These are phyloP conservation scores for Penicillium sp. DNA, from an alignment of 2,329 filamentous ascomycete species.

Conservation along the genomic window DNA sequence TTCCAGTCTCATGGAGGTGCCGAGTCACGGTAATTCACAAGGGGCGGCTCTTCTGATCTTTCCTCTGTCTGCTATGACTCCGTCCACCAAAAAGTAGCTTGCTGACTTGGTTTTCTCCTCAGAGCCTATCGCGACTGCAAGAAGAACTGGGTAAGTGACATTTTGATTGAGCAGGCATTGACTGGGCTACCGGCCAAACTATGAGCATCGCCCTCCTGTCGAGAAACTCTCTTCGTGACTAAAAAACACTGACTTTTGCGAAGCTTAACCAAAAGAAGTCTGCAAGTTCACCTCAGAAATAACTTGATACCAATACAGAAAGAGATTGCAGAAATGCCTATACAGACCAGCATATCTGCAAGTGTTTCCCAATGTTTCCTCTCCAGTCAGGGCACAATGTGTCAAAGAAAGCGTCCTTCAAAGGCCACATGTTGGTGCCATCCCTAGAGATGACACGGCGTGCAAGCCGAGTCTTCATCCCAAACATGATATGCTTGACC, in stretches of 20 bases:
- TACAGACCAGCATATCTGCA: too few relatives aligned
- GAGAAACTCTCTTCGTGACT: not conserved
- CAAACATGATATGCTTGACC: too few relatives aligned
- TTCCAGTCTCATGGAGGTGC: not conserved
- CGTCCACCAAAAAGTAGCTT: not conserved
- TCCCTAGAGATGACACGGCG: too few relatives aligned
- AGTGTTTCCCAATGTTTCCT: too few relatives aligned
- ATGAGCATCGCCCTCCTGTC: not conserved
- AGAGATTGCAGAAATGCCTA: not conserved
- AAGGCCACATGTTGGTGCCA: too few relatives aligned
- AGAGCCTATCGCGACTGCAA: conserved; percentile 94
- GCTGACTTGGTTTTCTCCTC: conserved; percentile 1
- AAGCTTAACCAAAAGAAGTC: conserved; percentile 30
- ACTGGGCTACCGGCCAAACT: too few relatives aligned
- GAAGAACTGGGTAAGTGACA: conserved; percentile 72
- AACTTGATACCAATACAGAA: not conserved
- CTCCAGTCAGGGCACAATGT: too few relatives aligned
- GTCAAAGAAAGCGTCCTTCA: too few relatives aligned
- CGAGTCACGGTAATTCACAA: not conserved
- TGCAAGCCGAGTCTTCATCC: too few relatives aligned
- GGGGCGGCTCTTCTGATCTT: too few relatives aligned
- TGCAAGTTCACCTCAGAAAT: conserved; percentile 3
- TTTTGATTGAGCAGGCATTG: not conserved
- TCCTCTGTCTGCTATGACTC: too few relatives aligned
- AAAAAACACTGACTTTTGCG: conserved; percentile 1